Base-by-base conservation (phyloP, 2,329 filamentous ascomycete species). In the Fusarium sp. region DNA sequence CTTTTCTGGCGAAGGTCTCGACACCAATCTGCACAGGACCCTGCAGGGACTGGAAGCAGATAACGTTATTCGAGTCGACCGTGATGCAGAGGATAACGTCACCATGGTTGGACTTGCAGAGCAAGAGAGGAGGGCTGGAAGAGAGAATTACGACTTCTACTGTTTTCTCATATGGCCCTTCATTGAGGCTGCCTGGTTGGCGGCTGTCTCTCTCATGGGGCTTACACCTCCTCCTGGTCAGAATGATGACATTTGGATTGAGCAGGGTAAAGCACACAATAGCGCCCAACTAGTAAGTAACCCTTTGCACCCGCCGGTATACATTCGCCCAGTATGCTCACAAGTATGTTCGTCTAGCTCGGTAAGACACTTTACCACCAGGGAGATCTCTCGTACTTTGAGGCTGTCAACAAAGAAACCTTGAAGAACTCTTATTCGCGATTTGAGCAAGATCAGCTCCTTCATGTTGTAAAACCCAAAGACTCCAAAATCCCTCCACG, bases 101-200 rank as follows among this genome's bases (percentile, higher is more conserved):
- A 79, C 80, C 1, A 86, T 80, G 52, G 80, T 97, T 34, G 92
- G 92, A 5, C 81, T 99, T 7, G 89, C 91, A 15, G 86, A 91
- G 6, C 79, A 84, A 4, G 95, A 99, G 75, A 85, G 93, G 15
- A 82, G 84, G 28, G 88, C 85, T 7, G 95, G 95, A 2, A 83
- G 94, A 34, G 95, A 99, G 76, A 98, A 97, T 71, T 99, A 91
- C 71, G 95, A 99, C 73, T 99, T 99, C 77, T 98, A 98, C 78
- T 98, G 94, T 78, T 99, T 98, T 82, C 79, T 99, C 19, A 92
- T 99, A 63, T 99, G 95, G 95, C 95, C 95, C 0, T 99, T 99
- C 69, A 93, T 98, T 66, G 95, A 99, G 76, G 91, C 93, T 0
- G 90, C 86, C 48, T 99, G 95, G 95, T 84, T 99, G 2, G 93